Evolutionary conservation across 164 flowering plant genomes (phyloP).

Genomic region (Hamamelis virginiana): DNA sequence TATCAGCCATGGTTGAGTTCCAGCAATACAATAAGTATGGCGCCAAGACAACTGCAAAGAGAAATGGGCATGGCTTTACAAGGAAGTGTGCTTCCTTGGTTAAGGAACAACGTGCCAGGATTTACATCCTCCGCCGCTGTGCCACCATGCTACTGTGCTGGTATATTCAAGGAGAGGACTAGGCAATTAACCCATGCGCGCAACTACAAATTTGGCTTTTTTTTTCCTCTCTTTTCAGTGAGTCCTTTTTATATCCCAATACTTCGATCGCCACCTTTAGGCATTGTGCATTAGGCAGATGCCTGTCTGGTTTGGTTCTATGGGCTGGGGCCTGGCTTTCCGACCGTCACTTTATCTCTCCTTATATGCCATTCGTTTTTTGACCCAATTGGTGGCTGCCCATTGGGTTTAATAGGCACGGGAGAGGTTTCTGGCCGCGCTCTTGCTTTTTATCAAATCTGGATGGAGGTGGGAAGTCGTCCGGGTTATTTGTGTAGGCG

Average conservation of each 20-base stretch:
- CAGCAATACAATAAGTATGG: not conserved
- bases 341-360: not conserved
- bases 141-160: constrained; percentile 80
- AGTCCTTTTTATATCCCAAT: not conserved
- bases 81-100: constrained; percentile 58
- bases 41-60: constrained; percentile 18
- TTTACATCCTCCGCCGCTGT: constrained; percentile 75
- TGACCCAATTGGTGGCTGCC: not conserved
- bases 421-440: not conserved
- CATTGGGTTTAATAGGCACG: constrained; percentile 6
- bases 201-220: not conserved
- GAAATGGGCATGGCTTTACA: constrained; percentile 43
- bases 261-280: not conserved
- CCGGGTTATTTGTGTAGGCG: no score
- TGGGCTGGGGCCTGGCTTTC: not conserved
- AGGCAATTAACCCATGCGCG: constrained; percentile 5
- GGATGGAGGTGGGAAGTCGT: no score
- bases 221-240: not conserved
- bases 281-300: not conserved
- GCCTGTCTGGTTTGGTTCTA: not conserved
- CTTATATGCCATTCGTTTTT: not conserved
- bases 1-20: no score
- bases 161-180: constrained; percentile 72
- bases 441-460: no score
- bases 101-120: constrained; percentile 65